Base-by-base conservation (phyloP, 2,329 filamentous ascomycete species). In the Fusarium udum region DNA sequence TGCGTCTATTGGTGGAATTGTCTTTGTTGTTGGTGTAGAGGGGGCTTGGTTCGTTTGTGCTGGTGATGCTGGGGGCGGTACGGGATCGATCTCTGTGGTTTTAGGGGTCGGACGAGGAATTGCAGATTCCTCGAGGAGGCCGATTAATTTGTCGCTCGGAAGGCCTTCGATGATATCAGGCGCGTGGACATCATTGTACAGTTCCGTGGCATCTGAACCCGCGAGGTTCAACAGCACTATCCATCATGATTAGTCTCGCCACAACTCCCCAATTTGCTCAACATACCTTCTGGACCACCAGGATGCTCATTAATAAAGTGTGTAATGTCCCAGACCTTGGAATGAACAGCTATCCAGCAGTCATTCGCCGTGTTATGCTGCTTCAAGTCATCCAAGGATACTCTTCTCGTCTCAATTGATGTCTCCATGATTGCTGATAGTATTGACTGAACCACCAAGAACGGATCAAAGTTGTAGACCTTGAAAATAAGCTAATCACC, bases 301-400 rank as follows among this genome's bases (percentile, higher is more conserved):
- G 82, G 82, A 43, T 84, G 82, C 45, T 80, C 75, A 32, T 79
- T 73, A 22, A 91, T 84, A 75, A 93, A 93, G 5, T 89, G 86
- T 6, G 91, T 92, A 53, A 94, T 83, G 78, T 94, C 90, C 86
- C 91, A 93, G 34, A 93, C 90, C 75, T 88, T 87, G 51, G 87
- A 87, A 79, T 93, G 88, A 28, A 93, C 87, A 24, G 92, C 90
- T 66, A 93, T 88, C 92, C 92, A 94, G 75, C 88, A 87, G 73
- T 90, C 78, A 80, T 59, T 84, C 76, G 39, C 82, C 75, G 18
- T 83, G 61, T 84, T 87, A 76, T 91, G 88, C 60, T 80, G 80
- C 18, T 80, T 83, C 42, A 90, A 79, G 55, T 87, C 83, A 22
- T 64, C 69, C 13, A 80, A 45, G 3, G 75, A 75, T 11, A 74